A percentile compares a stretch with the other conserved stretches of the same genome.
Evolutionary conservation across 2,329 filamentous ascomycete species (phyloP).

Genomic region (Colletotrichum agaves): DNA sequence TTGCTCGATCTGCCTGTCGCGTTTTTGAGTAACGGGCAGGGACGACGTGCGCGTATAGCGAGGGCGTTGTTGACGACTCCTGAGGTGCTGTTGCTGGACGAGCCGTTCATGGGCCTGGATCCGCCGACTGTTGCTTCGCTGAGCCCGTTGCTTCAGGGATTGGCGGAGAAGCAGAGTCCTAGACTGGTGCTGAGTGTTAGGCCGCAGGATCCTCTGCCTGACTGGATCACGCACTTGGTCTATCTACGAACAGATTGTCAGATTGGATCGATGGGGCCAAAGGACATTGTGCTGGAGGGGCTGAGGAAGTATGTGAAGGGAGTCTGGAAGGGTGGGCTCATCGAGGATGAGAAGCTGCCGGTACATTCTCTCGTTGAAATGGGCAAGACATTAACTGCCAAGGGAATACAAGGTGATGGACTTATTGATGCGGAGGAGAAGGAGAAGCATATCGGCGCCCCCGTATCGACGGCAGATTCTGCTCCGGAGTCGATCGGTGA

Average conservation of each 20-base stretch:
- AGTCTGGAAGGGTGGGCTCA: slow-evolving; percentile 55
- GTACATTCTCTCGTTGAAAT: slow-evolving; percentile 61
- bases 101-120: slow-evolving; percentile 96
- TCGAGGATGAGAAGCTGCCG: slow-evolving; percentile 60
- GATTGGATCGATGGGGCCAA: slow-evolving; percentile 73
- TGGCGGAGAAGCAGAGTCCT: slow-evolving; percentile 75
- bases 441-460: slow-evolving; percentile 10
- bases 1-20: slow-evolving; percentile 85
- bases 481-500: slow-evolving; percentile 60
- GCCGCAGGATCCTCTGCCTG: slow-evolving; percentile 87
- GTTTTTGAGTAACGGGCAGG: slow-evolving; percentile 94
- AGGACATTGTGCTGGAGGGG: slow-evolving; percentile 68
- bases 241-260: slow-evolving; percentile 76
- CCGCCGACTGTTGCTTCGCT: slow-evolving; percentile 80
- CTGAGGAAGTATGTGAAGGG: slow-evolving; percentile 60
- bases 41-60: slow-evolving; percentile 85
- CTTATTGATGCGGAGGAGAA: slow-evolving; percentile 47
- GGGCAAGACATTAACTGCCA: slow-evolving; percentile 57
- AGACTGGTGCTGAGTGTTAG: slow-evolving; percentile 81
- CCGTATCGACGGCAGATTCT: slow-evolving; percentile 13
- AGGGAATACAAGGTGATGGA: slow-evolving; percentile 50
- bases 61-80: slow-evolving; percentile 83
- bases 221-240: slow-evolving; percentile 89
- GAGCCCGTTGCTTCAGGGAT: slow-evolving; percentile 73
- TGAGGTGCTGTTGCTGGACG: slow-evolving; percentile 86